phyloP scores from a whole-genome alignment of 176 grass and related monocot genomes.

The Aegilops umbellulata region DNA sequence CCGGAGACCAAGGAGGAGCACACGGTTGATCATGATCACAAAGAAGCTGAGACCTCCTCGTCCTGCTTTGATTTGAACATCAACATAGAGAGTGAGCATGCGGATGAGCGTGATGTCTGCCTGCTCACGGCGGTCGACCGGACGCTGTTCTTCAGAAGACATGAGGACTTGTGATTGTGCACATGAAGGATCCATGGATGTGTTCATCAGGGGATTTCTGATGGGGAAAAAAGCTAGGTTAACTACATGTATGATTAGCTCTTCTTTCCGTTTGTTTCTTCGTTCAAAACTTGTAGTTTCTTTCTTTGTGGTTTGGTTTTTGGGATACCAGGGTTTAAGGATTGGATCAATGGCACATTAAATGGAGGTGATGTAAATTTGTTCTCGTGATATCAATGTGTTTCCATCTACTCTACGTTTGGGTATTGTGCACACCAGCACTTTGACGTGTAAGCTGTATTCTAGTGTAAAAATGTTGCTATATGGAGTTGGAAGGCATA shows the following conservation, averaged over 20 bases:
- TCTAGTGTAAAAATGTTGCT: no score
- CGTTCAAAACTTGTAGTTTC: neutral
- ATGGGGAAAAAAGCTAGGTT: neutral
- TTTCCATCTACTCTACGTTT: neutral
- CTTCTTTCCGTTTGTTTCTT: neutral
- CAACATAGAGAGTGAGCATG: conserved; percentile 29
- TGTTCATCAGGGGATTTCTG: neutral
- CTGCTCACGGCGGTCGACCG: conserved; percentile 68
- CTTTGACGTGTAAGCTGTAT: no score
- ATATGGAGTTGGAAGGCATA: no score
- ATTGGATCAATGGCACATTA: conserved; percentile 9
- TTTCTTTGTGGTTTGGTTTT: neutral
- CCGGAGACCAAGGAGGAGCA: conserved; percentile 31
- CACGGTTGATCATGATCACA: conserved; percentile 6
- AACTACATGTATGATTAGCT: conserved; percentile 14
- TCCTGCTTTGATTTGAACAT: conserved; percentile 91
- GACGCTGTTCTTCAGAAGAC: conserved; percentile 67
- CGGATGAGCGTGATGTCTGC: conserved; percentile 38
- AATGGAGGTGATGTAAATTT: conserved; percentile 29
- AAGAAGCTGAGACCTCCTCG: conserved; percentile 18
- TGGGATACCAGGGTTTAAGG: neutral
- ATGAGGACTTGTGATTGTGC: conserved; percentile 26
- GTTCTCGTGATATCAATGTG: neutral
- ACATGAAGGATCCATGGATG: conserved; percentile 24
- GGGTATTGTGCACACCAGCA: no score